A percentile compares a stretch with the other conserved stretches of the same genome.
These are phyloP conservation scores for Panicum hallii DNA, from an alignment of 202 grass and related monocot species.

Conservation along the genomic window DNA sequence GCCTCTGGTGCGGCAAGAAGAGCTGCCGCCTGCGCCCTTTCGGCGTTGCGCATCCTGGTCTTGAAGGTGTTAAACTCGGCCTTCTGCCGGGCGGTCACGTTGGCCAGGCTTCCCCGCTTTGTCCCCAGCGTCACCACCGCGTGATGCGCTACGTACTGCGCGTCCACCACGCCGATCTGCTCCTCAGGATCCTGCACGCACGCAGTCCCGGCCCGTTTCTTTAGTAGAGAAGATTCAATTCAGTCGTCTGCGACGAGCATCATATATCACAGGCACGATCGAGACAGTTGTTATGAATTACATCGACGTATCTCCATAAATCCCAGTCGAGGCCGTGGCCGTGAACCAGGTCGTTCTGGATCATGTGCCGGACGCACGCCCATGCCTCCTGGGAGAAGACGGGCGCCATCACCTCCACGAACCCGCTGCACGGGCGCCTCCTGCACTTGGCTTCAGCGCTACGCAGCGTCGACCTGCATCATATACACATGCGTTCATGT, in stretches of 20 bases:
- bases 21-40: background rate
- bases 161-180: slow-evolving; percentile 72
- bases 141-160: slow-evolving; percentile 66
- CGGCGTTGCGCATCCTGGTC: background rate
- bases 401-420: slow-evolving; percentile 86
- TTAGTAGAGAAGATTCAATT: too few relatives aligned
- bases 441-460: background rate
- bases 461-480: background rate
- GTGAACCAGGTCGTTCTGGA: slow-evolving; percentile 91
- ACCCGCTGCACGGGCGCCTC: slow-evolving; percentile 55
- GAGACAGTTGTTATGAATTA: background rate
- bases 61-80: background rate
- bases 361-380: slow-evolving; percentile 79
- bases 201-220: too few relatives aligned
- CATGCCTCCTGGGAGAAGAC: slow-evolving; percentile 76
- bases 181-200: slow-evolving; percentile 51
- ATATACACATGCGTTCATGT: slow-evolving; percentile 27
- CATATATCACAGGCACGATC: too few relatives aligned
- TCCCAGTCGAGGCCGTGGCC: slow-evolving; percentile 73
- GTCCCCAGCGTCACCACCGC: slow-evolving; percentile 1
- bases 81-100: slow-evolving; percentile 3
- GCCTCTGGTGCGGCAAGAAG: background rate
- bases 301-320: slow-evolving; percentile 71
- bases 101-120: background rate
- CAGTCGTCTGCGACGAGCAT: too few relatives aligned